Percentiles rank a stretch among this genome's conserved stretches.
Evolutionary conservation across 2,329 filamentous ascomycete genomes (phyloP).

Genomic region (Mollisia scopiformis): DNA sequence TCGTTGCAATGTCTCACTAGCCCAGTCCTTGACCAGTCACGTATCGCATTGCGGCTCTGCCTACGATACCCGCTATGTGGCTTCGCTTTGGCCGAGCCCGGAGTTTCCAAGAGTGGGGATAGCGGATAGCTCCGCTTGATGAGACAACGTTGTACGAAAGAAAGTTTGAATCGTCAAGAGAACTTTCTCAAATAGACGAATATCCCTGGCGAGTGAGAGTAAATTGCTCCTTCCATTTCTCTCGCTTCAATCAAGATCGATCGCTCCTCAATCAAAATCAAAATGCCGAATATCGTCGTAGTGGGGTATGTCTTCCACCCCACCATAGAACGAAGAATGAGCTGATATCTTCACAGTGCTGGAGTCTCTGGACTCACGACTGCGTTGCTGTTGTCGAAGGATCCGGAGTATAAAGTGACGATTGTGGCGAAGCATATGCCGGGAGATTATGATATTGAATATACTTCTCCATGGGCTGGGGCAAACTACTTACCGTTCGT

Average conservation of each 20-base stretch:
- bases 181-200: neutral
- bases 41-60: neutral
- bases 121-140: neutral
- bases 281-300: constrained; percentile 41
- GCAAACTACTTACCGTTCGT: constrained; percentile 77
- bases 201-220: neutral
- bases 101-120: neutral
- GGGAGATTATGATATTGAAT: constrained; percentile 89
- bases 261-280: neutral
- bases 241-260: neutral
- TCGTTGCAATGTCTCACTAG: neutral
- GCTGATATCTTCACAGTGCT: constrained; percentile 47
- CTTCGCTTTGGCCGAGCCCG: neutral
- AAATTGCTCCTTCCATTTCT: neutral
- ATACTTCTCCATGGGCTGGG: constrained; percentile 87
- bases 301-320: constrained; percentile 37
- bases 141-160: neutral
- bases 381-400: constrained; percentile 61
- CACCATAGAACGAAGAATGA: neutral
- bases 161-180: neutral
- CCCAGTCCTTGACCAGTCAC: neutral
- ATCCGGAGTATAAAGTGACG: constrained; percentile 62
- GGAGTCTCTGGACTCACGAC: constrained; percentile 69
- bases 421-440: constrained; percentile 89
- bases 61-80: neutral